Conservation (phyloP, 2,329 filamentous ascomycete genomes). For the Epichloe scottii region DNA sequence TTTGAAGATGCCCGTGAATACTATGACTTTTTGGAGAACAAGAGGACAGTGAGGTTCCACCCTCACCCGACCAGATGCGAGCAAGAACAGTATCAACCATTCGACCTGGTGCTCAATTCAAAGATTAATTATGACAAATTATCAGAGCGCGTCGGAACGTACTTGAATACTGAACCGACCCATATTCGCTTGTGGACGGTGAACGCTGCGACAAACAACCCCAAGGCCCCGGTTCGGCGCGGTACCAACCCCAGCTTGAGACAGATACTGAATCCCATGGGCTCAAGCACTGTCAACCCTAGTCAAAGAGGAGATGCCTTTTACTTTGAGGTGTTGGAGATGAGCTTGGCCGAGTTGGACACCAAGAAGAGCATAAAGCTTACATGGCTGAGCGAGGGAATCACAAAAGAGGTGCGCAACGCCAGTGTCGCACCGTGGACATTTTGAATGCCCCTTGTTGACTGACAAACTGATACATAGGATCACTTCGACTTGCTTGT, state of each 20-base stretch:
- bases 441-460: not conserved
- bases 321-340: conserved; percentile 88
- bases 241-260: conserved; percentile 56
- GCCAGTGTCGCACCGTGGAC: no score
- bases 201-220: conserved; percentile 61
- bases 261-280: conserved; percentile 66
- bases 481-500: conserved; percentile 75
- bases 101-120: conserved; percentile 67
- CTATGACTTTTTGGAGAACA: conserved; percentile 87
- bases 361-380: conserved; percentile 82
- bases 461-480: conserved; percentile 24
- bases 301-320: conserved; percentile 65
- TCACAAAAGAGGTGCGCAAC: conserved; percentile 64
- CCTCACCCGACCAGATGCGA: conserved; percentile 49
- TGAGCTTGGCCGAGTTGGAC: conserved; percentile 85
- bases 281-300: conserved; percentile 52
- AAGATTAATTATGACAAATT: conserved; percentile 87
- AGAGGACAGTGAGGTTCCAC: conserved; percentile 65
- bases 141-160: conserved; percentile 67
- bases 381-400: conserved; percentile 75
- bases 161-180: conserved; percentile 65
- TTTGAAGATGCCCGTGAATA: conserved; percentile 68
- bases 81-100: conserved; percentile 48
- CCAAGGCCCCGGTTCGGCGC: conserved; percentile 68
- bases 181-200: conserved; percentile 89